Evolutionary conservation across 2,329 filamentous ascomycete genomes (phyloP).

Genomic region (Arthrobotrys sinensis): DNA sequence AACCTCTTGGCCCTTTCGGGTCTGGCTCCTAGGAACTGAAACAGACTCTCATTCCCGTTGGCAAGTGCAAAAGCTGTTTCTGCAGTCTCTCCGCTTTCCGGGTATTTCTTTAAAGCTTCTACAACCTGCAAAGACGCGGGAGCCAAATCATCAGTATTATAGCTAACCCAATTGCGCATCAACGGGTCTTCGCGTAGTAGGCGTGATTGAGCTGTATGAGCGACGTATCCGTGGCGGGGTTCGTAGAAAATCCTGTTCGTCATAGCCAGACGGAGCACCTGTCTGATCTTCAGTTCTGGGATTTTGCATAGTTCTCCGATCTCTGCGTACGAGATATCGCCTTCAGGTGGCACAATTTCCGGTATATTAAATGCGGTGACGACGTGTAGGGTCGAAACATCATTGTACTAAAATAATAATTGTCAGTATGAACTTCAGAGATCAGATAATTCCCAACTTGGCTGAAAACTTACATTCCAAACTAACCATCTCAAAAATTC

Average conservation of each 20-base stretch:
- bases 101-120: slow-evolving; percentile 65
- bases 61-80: slow-evolving; percentile 66
- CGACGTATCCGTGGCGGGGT: slow-evolving; percentile 70
- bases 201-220: slow-evolving; percentile 73
- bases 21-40: slow-evolving; percentile 66
- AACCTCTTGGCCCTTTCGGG: slow-evolving; percentile 70
- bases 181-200: slow-evolving; percentile 70
- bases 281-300: slow-evolving; percentile 70
- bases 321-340: slow-evolving; percentile 54
- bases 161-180: slow-evolving; percentile 73
- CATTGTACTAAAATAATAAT: slow-evolving; percentile 41
- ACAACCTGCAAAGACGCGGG: slow-evolving; percentile 64
- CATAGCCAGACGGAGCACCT: slow-evolving; percentile 74
- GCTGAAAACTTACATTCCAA: slow-evolving; percentile 52
- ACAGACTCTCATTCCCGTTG: slow-evolving; percentile 64
- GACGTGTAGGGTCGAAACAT: slow-evolving; percentile 51
- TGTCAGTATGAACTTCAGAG: not conserved
- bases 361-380: slow-evolving; percentile 48
- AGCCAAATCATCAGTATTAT: slow-evolving; percentile 71
- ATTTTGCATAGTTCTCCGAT: slow-evolving; percentile 58
- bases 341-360: slow-evolving; percentile 47
- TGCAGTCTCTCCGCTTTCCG: slow-evolving; percentile 61
- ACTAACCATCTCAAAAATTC: slow-evolving; percentile 59
- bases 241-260: slow-evolving; percentile 74
- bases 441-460: not conserved